Evolutionary conservation across 2,329 filamentous ascomycete genomes (phyloP), one percentile per base, ranked within the genome.

Genomic region (Lecanicillium sp.): DNA sequence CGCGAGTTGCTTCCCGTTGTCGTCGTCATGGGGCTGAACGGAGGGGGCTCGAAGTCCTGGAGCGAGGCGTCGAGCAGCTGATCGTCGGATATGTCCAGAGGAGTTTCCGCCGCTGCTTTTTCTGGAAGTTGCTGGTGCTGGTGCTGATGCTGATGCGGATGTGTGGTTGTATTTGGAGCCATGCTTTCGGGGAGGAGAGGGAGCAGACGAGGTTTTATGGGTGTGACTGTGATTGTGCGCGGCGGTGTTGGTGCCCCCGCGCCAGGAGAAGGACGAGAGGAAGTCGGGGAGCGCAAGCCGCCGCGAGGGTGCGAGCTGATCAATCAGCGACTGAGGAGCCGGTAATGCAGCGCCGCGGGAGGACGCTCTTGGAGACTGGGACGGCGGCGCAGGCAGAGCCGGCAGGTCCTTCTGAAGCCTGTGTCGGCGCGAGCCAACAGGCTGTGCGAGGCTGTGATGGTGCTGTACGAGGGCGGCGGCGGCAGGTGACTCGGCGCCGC

Each of bases 31-130:
- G 59, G 58, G 49, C 64, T 68, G 62, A 66, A 68, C 60, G 72
- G 72, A n/a, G n/a, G n/a, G 58, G 67, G 72, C 59, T 73, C 75
- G 72, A 74, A 75, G 58, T 77, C 76, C 68, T 69, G 73, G 60
- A 77, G 68, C 51, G 74, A 78, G 57, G 61, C 73, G 70, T 77
- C 76, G 60, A 73, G 68, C 48, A 57, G 63, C 59, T 70, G 62
- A 58, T 70, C 67, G 56, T 68, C 64, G 60, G 52, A 59, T 60
- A 56, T 63, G 45, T 52, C 24, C n/a, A n/a, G n/a, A n/a, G n/a
- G n/a, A 7, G 51, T 14, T 52, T 53, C 30, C 47, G 52, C 15
- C 54, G 46, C 46, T 49, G 51, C 27, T 43, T 35, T 6, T 8
- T 15, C 5, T 8, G 6, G 7, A 5, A 15, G 32, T 15, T 35